These are phyloP conservation scores for Vaccinium darrowii DNA, from an alignment of 148 eudicot species.

Conservation along the genomic window DNA sequence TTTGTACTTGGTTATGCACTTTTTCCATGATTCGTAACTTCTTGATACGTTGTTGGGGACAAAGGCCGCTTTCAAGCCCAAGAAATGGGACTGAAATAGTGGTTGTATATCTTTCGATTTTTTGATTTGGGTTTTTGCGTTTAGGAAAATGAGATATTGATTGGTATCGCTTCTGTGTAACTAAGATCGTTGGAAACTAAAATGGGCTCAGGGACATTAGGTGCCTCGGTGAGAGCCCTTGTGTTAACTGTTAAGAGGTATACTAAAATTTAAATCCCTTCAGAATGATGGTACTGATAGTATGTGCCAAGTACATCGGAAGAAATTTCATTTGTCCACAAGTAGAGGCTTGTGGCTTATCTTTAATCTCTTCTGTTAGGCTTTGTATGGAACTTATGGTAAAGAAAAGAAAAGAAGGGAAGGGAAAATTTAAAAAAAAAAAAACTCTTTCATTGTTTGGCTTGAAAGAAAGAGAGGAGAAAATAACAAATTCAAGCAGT, in stretches of 20 bases:
- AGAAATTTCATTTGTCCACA: too few relatives aligned
- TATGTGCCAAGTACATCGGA: too few relatives aligned
- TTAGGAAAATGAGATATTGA: too few relatives aligned
- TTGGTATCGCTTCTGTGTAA: not conserved
- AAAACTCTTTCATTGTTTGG: too few relatives aligned
- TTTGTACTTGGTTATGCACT: not conserved
- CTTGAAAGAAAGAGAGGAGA: too few relatives aligned
- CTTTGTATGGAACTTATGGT: too few relatives aligned
- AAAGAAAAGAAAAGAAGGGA: too few relatives aligned
- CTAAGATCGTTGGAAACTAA: not conserved
- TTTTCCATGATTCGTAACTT: not conserved
- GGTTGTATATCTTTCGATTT: conserved; percentile 1
- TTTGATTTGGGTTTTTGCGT: not conserved
- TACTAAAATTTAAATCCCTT: too few relatives aligned
- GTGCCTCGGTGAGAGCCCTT: not conserved
- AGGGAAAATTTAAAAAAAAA: too few relatives aligned
- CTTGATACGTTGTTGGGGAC: not conserved
- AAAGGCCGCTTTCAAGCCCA: not conserved
- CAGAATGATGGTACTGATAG: too few relatives aligned
- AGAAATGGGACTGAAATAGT: not conserved
- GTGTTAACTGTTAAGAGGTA: too few relatives aligned
- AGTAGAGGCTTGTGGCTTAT: not conserved
- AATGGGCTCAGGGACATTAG: not conserved
- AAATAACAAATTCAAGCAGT: too few relatives aligned
- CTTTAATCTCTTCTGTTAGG: not conserved